These are phyloP conservation scores for Rhynchosporium secalis DNA, from an alignment of 2,329 filamentous ascomycete species.

Conservation along the genomic window DNA sequence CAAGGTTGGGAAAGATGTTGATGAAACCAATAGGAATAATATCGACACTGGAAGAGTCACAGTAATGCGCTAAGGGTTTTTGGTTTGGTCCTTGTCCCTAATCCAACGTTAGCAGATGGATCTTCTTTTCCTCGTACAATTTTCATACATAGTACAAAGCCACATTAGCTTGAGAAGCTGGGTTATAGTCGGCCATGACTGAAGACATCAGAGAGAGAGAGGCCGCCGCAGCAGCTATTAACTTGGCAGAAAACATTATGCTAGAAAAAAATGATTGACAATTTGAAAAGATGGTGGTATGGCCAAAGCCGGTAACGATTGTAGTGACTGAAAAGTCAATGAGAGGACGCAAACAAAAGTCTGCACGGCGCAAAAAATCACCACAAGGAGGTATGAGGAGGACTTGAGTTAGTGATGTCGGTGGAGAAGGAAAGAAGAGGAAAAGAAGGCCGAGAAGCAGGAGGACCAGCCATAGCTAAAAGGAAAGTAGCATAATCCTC, in stretches of 20 bases:
- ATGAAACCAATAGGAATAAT: conserved; percentile 48
- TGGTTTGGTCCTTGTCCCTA: conserved; percentile 47
- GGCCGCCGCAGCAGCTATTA: conserved; percentile 32
- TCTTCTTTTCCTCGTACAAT: neutral
- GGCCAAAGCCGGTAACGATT: conserved; percentile 36
- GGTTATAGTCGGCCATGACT: conserved; percentile 37
- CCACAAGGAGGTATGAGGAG: conserved; percentile 22
- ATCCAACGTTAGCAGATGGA: conserved; percentile 16
- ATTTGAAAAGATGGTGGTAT: conserved; percentile 36
- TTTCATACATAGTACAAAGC: conserved; percentile 46
- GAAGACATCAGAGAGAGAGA: conserved; percentile 33
- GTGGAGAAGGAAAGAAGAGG: conserved; percentile 24
- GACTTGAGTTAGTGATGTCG: conserved; percentile 28
- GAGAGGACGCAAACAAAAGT: conserved; percentile 42
- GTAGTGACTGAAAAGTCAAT: conserved; percentile 36
- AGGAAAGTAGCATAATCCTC: conserved; percentile 17
- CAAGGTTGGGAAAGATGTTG: conserved; percentile 45
- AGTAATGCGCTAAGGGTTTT: conserved; percentile 42
- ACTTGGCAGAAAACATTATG: conserved; percentile 38
- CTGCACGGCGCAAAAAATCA: conserved; percentile 33
- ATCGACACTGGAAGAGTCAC: conserved; percentile 44
- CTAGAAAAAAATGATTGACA: conserved; percentile 25
- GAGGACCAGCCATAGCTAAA: conserved; percentile 27
- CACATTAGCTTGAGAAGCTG: conserved; percentile 43
- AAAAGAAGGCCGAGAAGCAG: conserved; percentile 21